Evolutionary conservation across 139 green algal genomes (phyloP), one percentile per base, ranked within the genome.

Genomic region (Coelastrella sp.): DNA sequence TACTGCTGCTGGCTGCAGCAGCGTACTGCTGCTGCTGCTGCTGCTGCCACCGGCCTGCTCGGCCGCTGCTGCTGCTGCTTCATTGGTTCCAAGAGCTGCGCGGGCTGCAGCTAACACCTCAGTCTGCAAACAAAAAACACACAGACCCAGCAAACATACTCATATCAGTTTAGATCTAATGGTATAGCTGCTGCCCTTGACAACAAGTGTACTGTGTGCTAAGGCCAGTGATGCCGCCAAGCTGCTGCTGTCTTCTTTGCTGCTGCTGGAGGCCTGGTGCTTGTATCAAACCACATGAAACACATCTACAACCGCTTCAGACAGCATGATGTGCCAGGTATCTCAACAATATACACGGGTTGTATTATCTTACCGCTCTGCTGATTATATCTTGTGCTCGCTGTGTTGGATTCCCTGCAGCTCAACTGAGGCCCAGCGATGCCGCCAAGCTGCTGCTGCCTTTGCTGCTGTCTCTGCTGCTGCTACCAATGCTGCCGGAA

Each of bases 71-170:
- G 32, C 32, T 80, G 88, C 14, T 88, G 61, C 81, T 77, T 68
- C 81, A 77, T 61, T 5, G 16, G 87, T 65, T 16, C 95, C 88
- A 23, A 96, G 73, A 0, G 94, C 94, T 57, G 79, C 75, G 3
- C 91, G 64, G 3, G 94, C 94, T 56, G 91, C 85, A 19, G 87
- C 92, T 71, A 96, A 59, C 17, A 96, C 91, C 20, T 88, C 80
- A 5, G 78, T 84, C 92, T 96, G 92, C 89, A 93, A 7, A 7
- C 87, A 7, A 71, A n/a, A n/a, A 76, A 8, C 16, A 76, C 32
- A 47, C 32, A 47, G 32, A 47, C 32, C 32, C 32, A 47, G 32
- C 32, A 47, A 47, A 47, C 32, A 47, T 47, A 47, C 32, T 47
- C 2, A 2, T 13, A 71, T 71, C 61, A 71, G 61, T 13, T 71